phyloP scores from a whole-genome alignment of 2,329 filamentous ascomycete species.

The Venturia carpophila region DNA sequence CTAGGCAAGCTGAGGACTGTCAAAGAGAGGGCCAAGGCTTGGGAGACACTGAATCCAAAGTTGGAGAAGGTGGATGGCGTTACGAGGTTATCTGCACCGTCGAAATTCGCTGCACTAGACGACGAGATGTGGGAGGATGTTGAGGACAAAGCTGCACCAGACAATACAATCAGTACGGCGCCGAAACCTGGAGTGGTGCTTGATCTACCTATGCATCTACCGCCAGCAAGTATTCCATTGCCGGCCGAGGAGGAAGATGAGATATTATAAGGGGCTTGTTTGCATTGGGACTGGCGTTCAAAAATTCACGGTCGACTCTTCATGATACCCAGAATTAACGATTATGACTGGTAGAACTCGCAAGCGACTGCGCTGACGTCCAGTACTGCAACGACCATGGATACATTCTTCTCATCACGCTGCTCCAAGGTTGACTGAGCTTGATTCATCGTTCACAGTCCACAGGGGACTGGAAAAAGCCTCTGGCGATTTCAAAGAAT shows the following conservation, averaged over 20 bases:
- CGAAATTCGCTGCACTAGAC: conserved; percentile 13
- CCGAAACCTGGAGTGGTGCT: not conserved
- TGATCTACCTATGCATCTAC: conserved; percentile 12
- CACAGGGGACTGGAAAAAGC: no score
- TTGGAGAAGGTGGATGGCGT: conserved; percentile 2
- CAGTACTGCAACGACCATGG: not conserved
- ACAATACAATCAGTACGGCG: not conserved
- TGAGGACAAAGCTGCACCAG: conserved; percentile 20
- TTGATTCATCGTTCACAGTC: no score
- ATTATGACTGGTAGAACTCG: not conserved
- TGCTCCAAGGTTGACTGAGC: no score
- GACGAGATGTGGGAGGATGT: conserved; percentile 22
- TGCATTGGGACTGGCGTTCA: not conserved
- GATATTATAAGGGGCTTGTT: conserved; percentile 7
- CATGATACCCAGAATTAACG: conserved; percentile 4
- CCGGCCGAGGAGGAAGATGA: conserved; percentile 13
- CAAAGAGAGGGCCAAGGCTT: conserved; percentile 39
- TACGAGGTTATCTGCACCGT: not conserved
- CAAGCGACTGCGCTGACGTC: not conserved
- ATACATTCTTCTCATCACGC: not conserved
- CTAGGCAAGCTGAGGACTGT: conserved; percentile 41
- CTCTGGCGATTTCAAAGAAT: no score
- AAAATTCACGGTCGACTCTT: not conserved
- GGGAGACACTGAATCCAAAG: conserved; percentile 32
- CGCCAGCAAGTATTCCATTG: conserved; percentile 1